These are phyloP conservation scores for Melocanna baccifera DNA, from an alignment of 176 grass and related monocot species.

Conservation along the genomic window DNA sequence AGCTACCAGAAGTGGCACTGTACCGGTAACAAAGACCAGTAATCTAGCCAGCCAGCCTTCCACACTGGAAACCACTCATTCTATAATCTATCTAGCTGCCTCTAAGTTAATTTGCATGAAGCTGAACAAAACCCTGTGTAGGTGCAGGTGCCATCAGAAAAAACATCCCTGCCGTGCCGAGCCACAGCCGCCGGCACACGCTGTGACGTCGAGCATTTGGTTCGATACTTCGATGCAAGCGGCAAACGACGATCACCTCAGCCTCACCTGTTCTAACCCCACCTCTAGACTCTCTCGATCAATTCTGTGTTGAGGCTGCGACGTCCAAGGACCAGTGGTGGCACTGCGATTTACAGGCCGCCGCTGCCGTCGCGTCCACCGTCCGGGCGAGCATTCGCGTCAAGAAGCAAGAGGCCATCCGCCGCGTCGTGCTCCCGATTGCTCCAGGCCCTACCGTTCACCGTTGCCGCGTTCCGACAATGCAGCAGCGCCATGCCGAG, in stretches of 20 bases:
- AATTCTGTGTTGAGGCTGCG: neutral
- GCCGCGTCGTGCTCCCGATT: slow-evolving; percentile 13
- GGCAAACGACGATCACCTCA: neutral
- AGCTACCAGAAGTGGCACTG: no score
- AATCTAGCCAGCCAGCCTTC: no score
- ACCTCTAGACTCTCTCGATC: neutral
- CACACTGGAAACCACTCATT: no score
- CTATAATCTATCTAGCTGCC: no score
- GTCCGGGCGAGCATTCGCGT: neutral
- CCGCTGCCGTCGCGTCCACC: neutral
- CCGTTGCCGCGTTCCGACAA: neutral
- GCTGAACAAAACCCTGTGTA: no score
- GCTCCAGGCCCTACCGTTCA: neutral
- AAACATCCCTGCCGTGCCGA: no score
- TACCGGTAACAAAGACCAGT: no score
- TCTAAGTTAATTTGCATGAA: no score
- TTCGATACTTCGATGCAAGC: no score
- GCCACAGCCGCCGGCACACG: no score
- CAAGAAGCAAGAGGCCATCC: slow-evolving; percentile 11
- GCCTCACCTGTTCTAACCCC: neutral
- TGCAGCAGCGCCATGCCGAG: slow-evolving; percentile 34
- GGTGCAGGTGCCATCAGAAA: no score
- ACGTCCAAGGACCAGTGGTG: neutral
- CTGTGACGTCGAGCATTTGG: no score
- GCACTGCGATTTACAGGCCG: neutral